Base-by-base conservation (phyloP, 441 rosid genomes). In the Adansonia rubrostipa region DNA sequence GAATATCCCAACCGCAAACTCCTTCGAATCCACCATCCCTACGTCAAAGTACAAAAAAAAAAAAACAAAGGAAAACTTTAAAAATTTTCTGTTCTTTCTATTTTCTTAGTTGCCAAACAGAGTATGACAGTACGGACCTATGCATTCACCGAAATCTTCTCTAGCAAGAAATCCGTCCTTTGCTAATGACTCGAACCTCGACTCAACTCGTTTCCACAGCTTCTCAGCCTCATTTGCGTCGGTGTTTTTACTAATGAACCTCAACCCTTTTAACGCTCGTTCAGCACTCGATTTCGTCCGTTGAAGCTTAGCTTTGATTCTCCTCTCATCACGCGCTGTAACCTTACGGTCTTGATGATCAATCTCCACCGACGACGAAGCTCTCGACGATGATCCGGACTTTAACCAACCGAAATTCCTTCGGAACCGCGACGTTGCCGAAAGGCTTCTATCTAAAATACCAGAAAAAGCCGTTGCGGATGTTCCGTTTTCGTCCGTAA, bases 1-100 rank as follows among this genome's bases (percentile, higher is more conserved):
- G 78, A 93, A 94, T 58, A 92, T 89, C 63, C 98, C 87, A 53
- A 89, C 93, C 9, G 98, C 96, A 9, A 96, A 96, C 79, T 96
- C 99, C 89, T 90, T 91, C 10, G 97, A 92, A 83, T 96, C 91
- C 87, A 82, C 84, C 98, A 96, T 94, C 76, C 99, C 98, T 96
- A 14, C 53, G 62, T 42, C 36, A 48, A 20, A 42, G 20, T 3
- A 58, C 40, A 19, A 7, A 1, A 15, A 9, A 28, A 28, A 28
- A 28, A 28, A 28, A 28, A 24, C 1, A 28, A 28, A 2, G 33
- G 33, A 28, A 28, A 28, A 28, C 0, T 28, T 58, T 14, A 11
- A 2, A 51, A 3, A 5, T 4, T 36, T 15, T n/a, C 1, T 33
- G 4, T 14, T 28, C 33, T 28, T 28, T 28, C 33, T 9, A 9